Evolutionary conservation across 2,329 filamentous ascomycete species (phyloP), one percentile per base, ranked within the genome.

Genomic region (Colletotrichum godetiae): DNA sequence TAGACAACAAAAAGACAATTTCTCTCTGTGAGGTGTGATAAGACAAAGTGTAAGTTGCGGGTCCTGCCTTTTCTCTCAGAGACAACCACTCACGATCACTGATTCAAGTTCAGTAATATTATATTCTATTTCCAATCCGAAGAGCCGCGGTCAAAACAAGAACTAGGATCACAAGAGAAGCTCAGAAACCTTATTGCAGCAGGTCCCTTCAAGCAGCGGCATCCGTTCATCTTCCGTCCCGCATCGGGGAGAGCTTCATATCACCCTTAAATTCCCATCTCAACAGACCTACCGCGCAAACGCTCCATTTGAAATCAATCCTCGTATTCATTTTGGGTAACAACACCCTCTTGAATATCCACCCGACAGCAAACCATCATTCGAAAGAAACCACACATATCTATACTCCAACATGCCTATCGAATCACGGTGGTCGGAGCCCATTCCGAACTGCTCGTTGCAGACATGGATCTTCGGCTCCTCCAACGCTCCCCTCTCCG

Each of bases 391-490:
- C 42, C 22, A 33, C n/a, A 22, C 15, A 33, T 24, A 33, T 24
- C 19, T 19, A 63, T 22, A 56, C 57, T 31, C 42, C 42, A 70
- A 7, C 31, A 89, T 89, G 87, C 81, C 84, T 4, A 84, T 89
- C 76, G 75, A 79, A 55, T 88, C 87, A 7, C 84, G 87, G 58
- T 88, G 86, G 84, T 77, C 78, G 10, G 78, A 80, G 57, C 79
- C 82, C 1, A 79, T 89, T 46, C 86, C 86, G 37, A 81, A 81
- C 42, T 85, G 85, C 78, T 89, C 89, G 1, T 80, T 91, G 46
- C 88, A 87, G 75, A 84, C 86, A 81, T 90, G 88, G 86, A 85
- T 90, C 10, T 90, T 91, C 68, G 87, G 85, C 22, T 86, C 87
- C 2, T 82, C 85, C 1, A 84, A 80, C 52, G 84, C 78, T 6